Percentiles rank a stretch among this genome's conserved stretches.
phyloP scores from a whole-genome alignment of 2,329 filamentous ascomycete genomes.

The Penicillium sp. region DNA sequence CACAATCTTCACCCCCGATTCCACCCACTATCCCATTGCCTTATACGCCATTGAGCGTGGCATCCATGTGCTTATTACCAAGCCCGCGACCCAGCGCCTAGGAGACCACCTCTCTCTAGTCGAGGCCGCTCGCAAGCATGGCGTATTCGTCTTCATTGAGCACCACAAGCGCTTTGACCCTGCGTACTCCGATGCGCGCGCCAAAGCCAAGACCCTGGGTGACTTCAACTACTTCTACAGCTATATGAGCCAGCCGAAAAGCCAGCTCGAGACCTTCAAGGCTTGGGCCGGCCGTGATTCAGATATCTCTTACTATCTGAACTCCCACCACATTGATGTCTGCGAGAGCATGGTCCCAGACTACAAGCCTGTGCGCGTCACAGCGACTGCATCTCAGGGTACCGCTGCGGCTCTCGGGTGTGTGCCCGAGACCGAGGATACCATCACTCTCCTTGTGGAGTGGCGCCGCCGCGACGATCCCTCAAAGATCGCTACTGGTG shows the following conservation, averaged over 20 bases:
- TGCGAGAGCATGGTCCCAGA: conserved; percentile 89
- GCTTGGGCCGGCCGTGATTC: conserved; percentile 90
- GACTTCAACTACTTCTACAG: conserved; percentile 99
- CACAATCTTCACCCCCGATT: conserved; percentile 94
- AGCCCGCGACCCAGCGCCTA: conserved; percentile 85
- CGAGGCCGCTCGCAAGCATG: conserved; percentile 68
- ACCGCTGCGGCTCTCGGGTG: conserved; percentile 79
- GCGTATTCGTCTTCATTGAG: conserved; percentile 89
- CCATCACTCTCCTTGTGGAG: conserved; percentile 85
- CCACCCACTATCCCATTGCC: conserved; percentile 89
- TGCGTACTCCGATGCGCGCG: conserved; percentile 83
- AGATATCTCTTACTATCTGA: conserved; percentile 95
- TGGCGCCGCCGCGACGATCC: conserved; percentile 76
- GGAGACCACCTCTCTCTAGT: conserved; percentile 77
- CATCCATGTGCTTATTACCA: conserved; percentile 90
- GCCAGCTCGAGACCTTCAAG: conserved; percentile 90
- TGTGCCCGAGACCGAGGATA: conserved; percentile 81
- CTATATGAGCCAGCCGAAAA: conserved; percentile 94
- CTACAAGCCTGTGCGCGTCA: conserved; percentile 75
- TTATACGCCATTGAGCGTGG: conserved; percentile 86
- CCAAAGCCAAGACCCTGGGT: conserved; percentile 73
- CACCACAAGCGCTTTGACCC: conserved; percentile 97
- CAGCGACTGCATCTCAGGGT: conserved; percentile 78
- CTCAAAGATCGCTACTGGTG: conserved; percentile 74
- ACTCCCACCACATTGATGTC: conserved; percentile 91